Base-by-base conservation (phyloP, 2,329 filamentous ascomycete species). In the Exophiala mesophila region DNA sequence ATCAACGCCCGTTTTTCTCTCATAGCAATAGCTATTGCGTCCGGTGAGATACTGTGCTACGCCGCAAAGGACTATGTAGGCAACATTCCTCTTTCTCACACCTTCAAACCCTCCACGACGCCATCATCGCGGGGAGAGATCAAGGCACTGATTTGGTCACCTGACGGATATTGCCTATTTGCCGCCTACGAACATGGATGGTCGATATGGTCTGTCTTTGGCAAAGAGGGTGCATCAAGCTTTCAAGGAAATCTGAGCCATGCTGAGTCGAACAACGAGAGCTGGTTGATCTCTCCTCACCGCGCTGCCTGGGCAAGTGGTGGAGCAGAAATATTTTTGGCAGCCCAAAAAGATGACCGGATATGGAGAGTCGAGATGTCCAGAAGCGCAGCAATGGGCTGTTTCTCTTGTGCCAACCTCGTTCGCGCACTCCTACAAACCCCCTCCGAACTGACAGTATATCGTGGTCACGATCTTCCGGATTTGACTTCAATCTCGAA, bases 121-220 rank as follows among this genome's bases (percentile, higher is more conserved):
- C 64, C 72, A 3, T 66, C 73, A 13, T 75, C 78, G 12, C 82
- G 87, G 1, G 92, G 92, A 0, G 63, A 67, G 9, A 68, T 96
- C 38, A 88, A 78, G 2, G 84, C 81, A 20, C 65, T 98, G 52
- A 80, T 69, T 47, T 98, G 95, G 68, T 96, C 92, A 1, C 88
- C 90, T 0, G 92, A 98, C 62, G 92, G 92, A 13, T 96, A 97
- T 63, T 95, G 89, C 61, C 74, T 98, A 6, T 96, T 98, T 64
- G 88, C 85, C 31, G 92, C 90, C 1, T 97, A 90, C 59, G 83
- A 92, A 57, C 81, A 83, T 45, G 94, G 92, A 1, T 98, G 92
- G 92, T 84, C 86, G 3, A 90, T 82, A 34, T 98, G 90, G 90
- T 97, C 90, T 61, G 92, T 97, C 26, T 98, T 94, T 64, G 92